Base-by-base conservation (phyloP, 441 rosid species). In the Gossypium schwendimanii region DNA sequence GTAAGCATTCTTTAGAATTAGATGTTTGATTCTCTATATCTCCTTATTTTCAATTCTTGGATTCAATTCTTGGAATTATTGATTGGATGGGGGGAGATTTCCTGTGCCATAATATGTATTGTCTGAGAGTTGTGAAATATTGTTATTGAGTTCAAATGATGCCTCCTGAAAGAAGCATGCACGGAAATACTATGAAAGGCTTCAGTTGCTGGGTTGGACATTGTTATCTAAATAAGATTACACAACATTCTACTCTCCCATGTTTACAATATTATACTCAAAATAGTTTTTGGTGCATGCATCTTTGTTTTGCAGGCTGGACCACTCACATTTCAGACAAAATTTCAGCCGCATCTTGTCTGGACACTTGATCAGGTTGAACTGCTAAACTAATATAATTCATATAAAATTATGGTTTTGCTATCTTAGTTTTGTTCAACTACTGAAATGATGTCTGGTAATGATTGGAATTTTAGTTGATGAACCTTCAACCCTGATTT, bases 321-420 rank as follows among this genome's bases (percentile, higher is more conserved):
- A 68, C 98, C 96, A 73, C 68, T 87, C 70, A 91, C 94, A 73
- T 96, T 87, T 73, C 77, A 90, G 77, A 89, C 95, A 3, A 93
- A 84, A 74, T 91, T 90, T 76, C 98, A 85, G 89, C 84, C 93
- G n/a, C 94, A 90, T 78, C 97, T 93, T 82, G 84, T 89, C 73
- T 90, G 96, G 97, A 82, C 86, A 3, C 90, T 93, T 59, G 97
- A 96, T 78, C 95, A 93, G 99, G 99, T 89, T 75, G 24, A 67
- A 60, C 28, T 45, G 47, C 58, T 71, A 45, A 15, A 9, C 24
- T 52, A 45, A 67, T 50, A 21, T 41, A n/a, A 10, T 24, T 71
- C 26, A 45, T n/a, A 26, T 71, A 17, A 41, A 54, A 36, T 36
- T 53, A 18, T 36, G 20, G 12, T 53, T 69, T 53, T 69, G 52